A percentile compares a stretch with the other conserved stretches of the same genome.
Conservation (phyloP, 2,329 filamentous ascomycete species). For the Ophiocordyceps robertsii region DNA sequence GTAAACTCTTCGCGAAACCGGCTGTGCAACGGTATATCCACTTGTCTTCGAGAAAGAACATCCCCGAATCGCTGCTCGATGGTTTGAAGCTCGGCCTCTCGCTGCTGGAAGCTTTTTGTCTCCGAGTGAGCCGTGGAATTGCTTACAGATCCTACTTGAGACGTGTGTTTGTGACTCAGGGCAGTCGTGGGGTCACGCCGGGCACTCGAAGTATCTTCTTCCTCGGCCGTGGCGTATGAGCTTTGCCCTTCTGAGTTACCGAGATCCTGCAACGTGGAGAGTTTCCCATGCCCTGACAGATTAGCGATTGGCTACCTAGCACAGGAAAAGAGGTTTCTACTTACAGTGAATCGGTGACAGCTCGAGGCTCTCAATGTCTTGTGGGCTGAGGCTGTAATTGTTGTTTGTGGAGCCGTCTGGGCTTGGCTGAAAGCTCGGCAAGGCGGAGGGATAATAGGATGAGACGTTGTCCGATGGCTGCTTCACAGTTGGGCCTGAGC, state of each 20-base stretch:
- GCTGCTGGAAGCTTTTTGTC: conserved; percentile 22
- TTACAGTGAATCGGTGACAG: conserved; percentile 21
- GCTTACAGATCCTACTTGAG: background rate
- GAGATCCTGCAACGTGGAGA: conserved; percentile 6
- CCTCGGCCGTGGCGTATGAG: conserved; percentile 13
- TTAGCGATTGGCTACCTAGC: background rate
- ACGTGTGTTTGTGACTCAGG: background rate
- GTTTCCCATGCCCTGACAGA: conserved; percentile 10
- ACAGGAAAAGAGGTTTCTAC: conserved; percentile 1
- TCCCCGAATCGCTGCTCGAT: conserved; percentile 27
- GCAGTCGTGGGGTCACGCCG: background rate
- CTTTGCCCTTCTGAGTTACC: conserved; percentile 10
- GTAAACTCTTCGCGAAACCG: conserved; percentile 28
- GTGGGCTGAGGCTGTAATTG: conserved; percentile 14
- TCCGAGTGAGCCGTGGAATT: conserved; percentile 16
- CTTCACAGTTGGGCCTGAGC: background rate
- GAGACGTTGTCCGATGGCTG: conserved; percentile 9
- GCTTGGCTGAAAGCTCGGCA: conserved; percentile 20
- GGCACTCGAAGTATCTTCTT: conserved; percentile 6
- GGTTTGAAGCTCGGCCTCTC: conserved; percentile 23
- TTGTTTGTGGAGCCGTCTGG: conserved; percentile 13
- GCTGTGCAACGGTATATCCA: conserved; percentile 16
- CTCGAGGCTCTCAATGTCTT: conserved; percentile 20
- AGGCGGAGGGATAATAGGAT: conserved; percentile 19
- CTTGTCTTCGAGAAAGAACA: conserved; percentile 16